phyloP scores from a whole-genome alignment of 2,329 filamentous ascomycete species.

The Polychaeton citri region DNA sequence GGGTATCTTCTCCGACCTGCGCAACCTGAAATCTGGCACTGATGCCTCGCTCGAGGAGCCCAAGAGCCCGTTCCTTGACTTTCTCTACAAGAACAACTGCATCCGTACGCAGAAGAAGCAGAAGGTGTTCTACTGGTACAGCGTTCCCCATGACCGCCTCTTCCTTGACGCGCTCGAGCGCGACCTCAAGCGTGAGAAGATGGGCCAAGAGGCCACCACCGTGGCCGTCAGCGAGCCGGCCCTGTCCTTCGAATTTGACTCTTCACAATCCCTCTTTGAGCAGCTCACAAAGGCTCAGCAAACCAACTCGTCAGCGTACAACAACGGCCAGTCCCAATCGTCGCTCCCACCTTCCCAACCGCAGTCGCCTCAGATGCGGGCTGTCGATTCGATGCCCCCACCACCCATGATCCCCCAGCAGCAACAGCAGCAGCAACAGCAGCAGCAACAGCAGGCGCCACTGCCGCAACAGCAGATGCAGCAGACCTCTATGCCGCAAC shows the following conservation, averaged over 20 bases:
- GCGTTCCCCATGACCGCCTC: conserved; percentile 90
- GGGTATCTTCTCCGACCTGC: conserved; percentile 95
- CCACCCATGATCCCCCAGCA: conserved; percentile 63
- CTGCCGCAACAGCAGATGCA: conserved; percentile 30
- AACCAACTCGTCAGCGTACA: conserved; percentile 92
- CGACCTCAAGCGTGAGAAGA: conserved; percentile 97
- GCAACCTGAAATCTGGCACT: conserved; percentile 95
- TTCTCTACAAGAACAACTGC: conserved; percentile 99
- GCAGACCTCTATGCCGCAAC: conserved; percentile 15
- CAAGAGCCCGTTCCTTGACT: conserved; percentile 96
- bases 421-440: conserved; percentile 30
- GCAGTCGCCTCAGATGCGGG: conserved; percentile 76
- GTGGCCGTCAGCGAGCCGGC: conserved; percentile 94
- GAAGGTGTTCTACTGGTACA: conserved; percentile 99
- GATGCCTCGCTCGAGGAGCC: conserved; percentile 97
- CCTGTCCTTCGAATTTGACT: conserved; percentile 97
- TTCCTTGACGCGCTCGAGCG: conserved; percentile 96
- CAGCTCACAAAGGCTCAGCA: conserved; percentile 99
- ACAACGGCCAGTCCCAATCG: conserved; percentile 10
- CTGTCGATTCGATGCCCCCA: conserved; percentile 87
- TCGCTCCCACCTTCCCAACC: conserved; percentile 55
- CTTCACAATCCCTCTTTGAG: conserved; percentile 96
- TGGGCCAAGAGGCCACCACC: conserved; percentile 95
- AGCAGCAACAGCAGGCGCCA: conserved; percentile 20
- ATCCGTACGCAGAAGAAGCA: conserved; percentile 99